These are phyloP conservation scores for Candida adriatica DNA, from an alignment of 805 yeast species.

Conservation along the genomic window DNA sequence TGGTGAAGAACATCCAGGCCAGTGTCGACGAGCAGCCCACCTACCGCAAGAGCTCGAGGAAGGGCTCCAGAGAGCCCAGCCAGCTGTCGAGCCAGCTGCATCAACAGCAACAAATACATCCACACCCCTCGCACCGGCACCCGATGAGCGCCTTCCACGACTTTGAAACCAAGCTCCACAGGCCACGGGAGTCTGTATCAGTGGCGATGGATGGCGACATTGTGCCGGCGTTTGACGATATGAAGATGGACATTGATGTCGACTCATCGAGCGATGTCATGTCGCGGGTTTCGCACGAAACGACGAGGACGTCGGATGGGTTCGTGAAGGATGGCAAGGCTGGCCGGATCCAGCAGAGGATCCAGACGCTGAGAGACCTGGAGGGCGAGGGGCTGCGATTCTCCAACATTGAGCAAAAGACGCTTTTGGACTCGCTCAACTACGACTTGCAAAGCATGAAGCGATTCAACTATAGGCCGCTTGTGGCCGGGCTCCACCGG, in stretches of 20 bases:
- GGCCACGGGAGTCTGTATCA: slow-evolving; percentile 8
- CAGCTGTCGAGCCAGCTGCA: no score
- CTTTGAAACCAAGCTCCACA: slow-evolving; percentile 17
- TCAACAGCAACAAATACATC: no score
- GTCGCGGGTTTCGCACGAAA: slow-evolving; percentile 1
- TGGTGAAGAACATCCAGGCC: slow-evolving; percentile 15
- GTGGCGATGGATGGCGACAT: slow-evolving; percentile 19
- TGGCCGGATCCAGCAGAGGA: slow-evolving; percentile 22
- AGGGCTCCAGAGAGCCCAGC: not conserved
- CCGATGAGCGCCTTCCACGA: slow-evolving; percentile 14
- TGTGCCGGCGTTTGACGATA: slow-evolving; percentile 20
- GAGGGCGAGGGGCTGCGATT: slow-evolving; percentile 5
- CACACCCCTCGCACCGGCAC: no score
- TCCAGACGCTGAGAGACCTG: slow-evolving; percentile 14
- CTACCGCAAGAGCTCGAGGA: no score
- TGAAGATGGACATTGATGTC: slow-evolving; percentile 18
- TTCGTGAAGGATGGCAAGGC: not conserved
- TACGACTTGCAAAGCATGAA: slow-evolving; percentile 16
- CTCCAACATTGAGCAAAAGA: slow-evolving; percentile 17
- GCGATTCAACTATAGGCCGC: slow-evolving; percentile 16
- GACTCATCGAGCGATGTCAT: slow-evolving; percentile 4
- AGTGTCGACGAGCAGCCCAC: no score
- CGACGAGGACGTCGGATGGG: not conserved
- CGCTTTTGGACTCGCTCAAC: slow-evolving; percentile 18
- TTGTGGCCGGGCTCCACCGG: slow-evolving; percentile 9